A percentile compares a stretch with the other conserved stretches of the same genome.
Conservation (phyloP, 306 rosid genomes). For the Abrus precatorius region DNA sequence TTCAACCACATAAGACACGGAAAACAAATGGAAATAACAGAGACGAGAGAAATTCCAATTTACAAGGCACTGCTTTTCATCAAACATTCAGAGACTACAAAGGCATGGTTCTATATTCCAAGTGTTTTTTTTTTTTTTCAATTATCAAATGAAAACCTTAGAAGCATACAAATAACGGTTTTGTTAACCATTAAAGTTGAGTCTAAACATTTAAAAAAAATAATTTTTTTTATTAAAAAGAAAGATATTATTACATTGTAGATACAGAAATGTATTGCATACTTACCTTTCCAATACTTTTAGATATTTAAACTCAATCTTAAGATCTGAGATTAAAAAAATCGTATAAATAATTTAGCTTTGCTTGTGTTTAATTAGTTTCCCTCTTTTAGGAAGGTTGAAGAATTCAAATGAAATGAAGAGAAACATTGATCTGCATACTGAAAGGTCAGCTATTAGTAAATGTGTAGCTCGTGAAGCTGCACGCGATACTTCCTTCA, state of each 20-base stretch:
- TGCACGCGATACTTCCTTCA: not conserved
- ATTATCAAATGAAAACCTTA: no score
- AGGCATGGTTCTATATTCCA: not conserved
- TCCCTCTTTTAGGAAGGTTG: conserved; percentile 12
- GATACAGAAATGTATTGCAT: no score
- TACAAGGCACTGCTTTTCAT: not conserved
- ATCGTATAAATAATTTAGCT: not conserved
- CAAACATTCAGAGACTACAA: not conserved
- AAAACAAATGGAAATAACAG: conserved; percentile 24
- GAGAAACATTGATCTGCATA: not conserved
- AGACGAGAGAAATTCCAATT: not conserved
- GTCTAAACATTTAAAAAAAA: no score
- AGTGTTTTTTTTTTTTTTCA: not conserved
- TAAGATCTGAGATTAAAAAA: no score
- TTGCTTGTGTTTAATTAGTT: not conserved
- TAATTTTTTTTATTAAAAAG: not conserved
- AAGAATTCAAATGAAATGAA: not conserved
- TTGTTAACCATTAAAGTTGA: no score
- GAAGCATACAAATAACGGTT: no score
- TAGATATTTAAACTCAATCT: no score
- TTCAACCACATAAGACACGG: not conserved
- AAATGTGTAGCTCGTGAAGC: not conserved
- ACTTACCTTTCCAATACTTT: no score
- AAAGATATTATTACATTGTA: no score
- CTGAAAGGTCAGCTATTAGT: not conserved